These are phyloP conservation scores for Agaricales sp. DNA, from an alignment of 1,284 basidiomycete species.

Conservation along the genomic window DNA sequence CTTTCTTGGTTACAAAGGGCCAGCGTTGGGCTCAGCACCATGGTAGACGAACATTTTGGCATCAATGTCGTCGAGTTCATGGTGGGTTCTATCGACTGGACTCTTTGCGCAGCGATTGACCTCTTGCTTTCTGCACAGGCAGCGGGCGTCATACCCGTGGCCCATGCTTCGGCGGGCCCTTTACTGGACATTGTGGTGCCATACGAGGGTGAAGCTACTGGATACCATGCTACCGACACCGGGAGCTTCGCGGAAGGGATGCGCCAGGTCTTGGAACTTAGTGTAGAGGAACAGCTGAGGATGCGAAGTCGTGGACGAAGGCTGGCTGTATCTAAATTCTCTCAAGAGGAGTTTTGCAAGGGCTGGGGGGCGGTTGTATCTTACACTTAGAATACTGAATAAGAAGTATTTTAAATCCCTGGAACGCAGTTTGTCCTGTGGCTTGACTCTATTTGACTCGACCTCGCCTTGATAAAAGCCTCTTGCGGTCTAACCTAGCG, in stretches of 20 bases:
- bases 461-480: too few relatives aligned
- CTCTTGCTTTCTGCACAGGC: conserved; percentile 40
- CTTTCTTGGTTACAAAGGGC: conserved; percentile 62
- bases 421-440: not conserved
- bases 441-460: not conserved
- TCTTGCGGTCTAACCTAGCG: too few relatives aligned
- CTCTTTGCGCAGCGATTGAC: not conserved
- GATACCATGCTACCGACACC: conserved; percentile 73
- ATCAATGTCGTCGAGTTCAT: conserved; percentile 98
- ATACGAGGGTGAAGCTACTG: conserved; percentile 60
- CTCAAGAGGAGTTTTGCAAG: conserved; percentile 65
- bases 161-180: conserved; percentile 91
- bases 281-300: conserved; percentile 39
- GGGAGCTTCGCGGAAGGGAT: conserved; percentile 64
- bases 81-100: conserved; percentile 37
- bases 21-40: conserved; percentile 87
- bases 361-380: conserved; percentile 62
- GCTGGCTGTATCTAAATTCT: conserved; percentile 66
- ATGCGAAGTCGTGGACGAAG: conserved; percentile 64
- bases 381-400: too few relatives aligned
- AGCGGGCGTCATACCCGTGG: conserved; percentile 86
- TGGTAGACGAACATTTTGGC: conserved; percentile 99
- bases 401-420: not conserved
- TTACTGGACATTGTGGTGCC: conserved; percentile 86
- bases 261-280: conserved; percentile 3